Conservation (phyloP, 1,139 yeast genomes). For the Eremothecium gossypii region DNA sequence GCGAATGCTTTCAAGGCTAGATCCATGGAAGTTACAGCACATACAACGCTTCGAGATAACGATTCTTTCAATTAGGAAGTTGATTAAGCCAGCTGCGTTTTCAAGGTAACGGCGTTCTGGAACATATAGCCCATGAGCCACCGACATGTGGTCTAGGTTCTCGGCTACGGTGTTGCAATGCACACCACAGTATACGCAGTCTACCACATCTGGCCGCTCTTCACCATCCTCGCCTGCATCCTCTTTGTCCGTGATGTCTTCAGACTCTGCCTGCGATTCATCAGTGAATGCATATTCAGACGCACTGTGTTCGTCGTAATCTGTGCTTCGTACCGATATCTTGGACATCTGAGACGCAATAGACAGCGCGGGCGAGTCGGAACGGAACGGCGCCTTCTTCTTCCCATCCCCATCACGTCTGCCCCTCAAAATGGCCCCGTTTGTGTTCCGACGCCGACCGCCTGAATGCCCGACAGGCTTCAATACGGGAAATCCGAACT, state of each 20-base stretch:
- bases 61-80: constrained; percentile 71
- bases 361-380: constrained; percentile 44
- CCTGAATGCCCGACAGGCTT: constrained; percentile 24
- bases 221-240: constrained; percentile 12
- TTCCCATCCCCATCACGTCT: constrained; percentile 35
- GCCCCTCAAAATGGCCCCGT: constrained; percentile 35
- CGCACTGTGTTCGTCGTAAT: constrained; percentile 40
- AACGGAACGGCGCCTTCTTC: constrained; percentile 24
- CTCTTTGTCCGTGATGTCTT: constrained; percentile 21
- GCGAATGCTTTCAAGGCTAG: constrained; percentile 73
- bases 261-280: constrained; percentile 24
- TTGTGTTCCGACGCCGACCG: background rate
- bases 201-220: constrained; percentile 24
- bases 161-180: constrained; percentile 42
- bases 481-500: constrained; percentile 48
- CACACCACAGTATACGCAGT: constrained; percentile 39
- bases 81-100: constrained; percentile 62
- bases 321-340: constrained; percentile 41
- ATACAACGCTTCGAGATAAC: constrained; percentile 82
- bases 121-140: constrained; percentile 69
- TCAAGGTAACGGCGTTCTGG: constrained; percentile 70
- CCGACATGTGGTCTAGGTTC: constrained; percentile 68
- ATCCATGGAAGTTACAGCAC: constrained; percentile 77
- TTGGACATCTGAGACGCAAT: constrained; percentile 51
- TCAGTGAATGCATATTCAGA: constrained; percentile 39